Conservation (phyloP, 257 asterid species). For the Ligustrum vulgare region DNA sequence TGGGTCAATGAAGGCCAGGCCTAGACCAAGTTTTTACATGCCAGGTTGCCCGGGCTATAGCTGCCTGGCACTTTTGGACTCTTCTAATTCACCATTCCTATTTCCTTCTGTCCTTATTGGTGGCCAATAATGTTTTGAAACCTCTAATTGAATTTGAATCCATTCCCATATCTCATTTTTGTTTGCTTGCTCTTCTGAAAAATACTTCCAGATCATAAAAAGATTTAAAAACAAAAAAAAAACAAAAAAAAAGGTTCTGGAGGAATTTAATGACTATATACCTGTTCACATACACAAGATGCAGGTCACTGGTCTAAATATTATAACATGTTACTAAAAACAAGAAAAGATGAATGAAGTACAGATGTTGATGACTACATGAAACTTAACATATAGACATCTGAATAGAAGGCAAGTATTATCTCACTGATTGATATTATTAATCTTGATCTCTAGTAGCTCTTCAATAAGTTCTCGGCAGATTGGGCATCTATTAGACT, state of each 20-base stretch:
- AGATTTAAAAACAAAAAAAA: background rate
- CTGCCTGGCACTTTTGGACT: background rate
- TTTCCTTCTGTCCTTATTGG: background rate
- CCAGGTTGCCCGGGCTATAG: background rate
- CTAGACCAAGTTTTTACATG: background rate
- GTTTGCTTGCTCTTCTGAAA: background rate
- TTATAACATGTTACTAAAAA: background rate
- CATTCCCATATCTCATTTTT: background rate
- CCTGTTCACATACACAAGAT: background rate
- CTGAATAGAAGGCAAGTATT: constrained; percentile 4
- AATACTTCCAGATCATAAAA: background rate
- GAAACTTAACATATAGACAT: constrained; percentile 23
- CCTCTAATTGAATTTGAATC: background rate
- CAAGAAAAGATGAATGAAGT: constrained; percentile 7
- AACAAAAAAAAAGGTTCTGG: background rate
- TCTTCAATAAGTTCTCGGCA: constrained; percentile 63
- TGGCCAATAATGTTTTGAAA: background rate
- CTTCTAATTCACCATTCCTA: background rate
- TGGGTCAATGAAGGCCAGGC: background rate
- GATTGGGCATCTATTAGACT: constrained; percentile 71
- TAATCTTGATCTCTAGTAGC: constrained; percentile 56
- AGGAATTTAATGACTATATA: background rate
- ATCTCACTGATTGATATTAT: constrained; percentile 32
- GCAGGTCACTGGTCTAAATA: background rate
- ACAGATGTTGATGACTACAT: constrained; percentile 39